Conservation (phyloP, 768 basidiomycete species). For the Mycena vulgaris region DNA sequence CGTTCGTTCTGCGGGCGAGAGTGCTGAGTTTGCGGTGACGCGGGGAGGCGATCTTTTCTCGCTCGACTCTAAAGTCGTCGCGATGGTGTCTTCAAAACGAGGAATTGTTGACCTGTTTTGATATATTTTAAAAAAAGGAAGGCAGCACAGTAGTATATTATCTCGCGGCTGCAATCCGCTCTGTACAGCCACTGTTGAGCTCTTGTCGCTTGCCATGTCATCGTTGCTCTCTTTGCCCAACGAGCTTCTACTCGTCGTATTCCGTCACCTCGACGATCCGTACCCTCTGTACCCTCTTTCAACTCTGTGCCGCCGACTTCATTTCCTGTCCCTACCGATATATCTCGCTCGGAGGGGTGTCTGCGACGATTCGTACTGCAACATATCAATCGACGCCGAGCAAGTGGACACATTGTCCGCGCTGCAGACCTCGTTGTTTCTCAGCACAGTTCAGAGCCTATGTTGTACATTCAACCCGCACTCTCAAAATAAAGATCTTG, state of each 20-base stretch:
- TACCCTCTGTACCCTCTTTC: conserved; percentile 33
- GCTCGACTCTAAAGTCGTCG: no score
- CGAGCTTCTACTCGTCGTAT: conserved; percentile 38
- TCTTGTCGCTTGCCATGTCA: not conserved
- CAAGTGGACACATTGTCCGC: conserved; percentile 8
- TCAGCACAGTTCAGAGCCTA: conserved; percentile 16
- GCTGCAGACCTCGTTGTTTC: conserved; percentile 31
- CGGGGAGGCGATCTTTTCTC: conserved; percentile 51
- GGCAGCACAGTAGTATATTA: no score
- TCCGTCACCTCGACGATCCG: conserved; percentile 24
- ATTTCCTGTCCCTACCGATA: conserved; percentile 32
- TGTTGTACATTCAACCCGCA: conserved; percentile 23
- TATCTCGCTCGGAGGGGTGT: conserved; percentile 31
- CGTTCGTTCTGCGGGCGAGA: conserved; percentile 41
- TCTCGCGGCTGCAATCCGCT: no score
- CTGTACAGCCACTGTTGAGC: not conserved
- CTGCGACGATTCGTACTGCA: conserved; percentile 8
- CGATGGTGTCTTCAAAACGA: no score
- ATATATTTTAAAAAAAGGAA: no score
- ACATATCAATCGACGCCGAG: conserved; percentile 22
- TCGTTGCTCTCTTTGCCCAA: conserved; percentile 43
- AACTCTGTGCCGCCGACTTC: conserved; percentile 34
- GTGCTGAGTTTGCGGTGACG: conserved; percentile 58
- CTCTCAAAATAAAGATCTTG: conserved; percentile 21
- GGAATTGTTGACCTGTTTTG: no score